Evolutionary conservation across 1,284 basidiomycete genomes (phyloP).

Genomic region (Sporisorium reilianum): DNA sequence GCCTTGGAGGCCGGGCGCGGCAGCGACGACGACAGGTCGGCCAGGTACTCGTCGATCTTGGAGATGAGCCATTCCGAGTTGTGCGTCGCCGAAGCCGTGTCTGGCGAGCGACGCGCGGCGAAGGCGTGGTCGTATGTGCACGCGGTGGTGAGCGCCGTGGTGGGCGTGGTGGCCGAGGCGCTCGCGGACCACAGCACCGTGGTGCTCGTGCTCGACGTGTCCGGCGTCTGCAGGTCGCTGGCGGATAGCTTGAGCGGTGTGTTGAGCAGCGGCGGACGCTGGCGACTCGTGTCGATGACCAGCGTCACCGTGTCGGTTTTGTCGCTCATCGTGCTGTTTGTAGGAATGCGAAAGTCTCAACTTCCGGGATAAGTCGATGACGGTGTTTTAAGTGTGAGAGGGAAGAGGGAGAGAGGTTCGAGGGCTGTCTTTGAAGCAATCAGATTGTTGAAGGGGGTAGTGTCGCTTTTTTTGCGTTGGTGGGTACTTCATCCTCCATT

Average conservation of each 20-base stretch:
- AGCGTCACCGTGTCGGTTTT: background rate
- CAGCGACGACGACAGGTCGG: slow-evolving; percentile 8
- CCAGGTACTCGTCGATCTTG: slow-evolving; percentile 45
- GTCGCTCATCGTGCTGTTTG: background rate
- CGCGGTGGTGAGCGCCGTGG: slow-evolving; percentile 1
- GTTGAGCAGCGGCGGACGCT: background rate
- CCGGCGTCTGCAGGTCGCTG: background rate
- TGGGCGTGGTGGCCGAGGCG: slow-evolving; percentile 2
- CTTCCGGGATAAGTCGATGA: background rate
- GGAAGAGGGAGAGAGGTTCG: background rate
- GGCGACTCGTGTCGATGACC: slow-evolving; percentile 41
- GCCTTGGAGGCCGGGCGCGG: background rate
- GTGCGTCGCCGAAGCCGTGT: background rate
- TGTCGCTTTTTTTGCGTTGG: background rate
- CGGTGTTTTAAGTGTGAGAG: background rate
- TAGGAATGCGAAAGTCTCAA: no score
- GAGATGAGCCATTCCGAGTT: slow-evolving; percentile 23
- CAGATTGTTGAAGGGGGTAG: background rate
- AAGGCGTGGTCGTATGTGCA: background rate
- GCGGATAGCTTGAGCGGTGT: background rate
- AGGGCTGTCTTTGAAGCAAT: background rate
- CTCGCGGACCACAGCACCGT: slow-evolving; percentile 8
- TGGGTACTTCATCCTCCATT: background rate
- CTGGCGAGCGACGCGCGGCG: background rate
- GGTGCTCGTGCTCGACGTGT: slow-evolving; percentile 2